These are phyloP conservation scores for Mucor racemosus DNA, from an alignment of 371 early-diverging fungal species.

Conservation along the genomic window DNA sequence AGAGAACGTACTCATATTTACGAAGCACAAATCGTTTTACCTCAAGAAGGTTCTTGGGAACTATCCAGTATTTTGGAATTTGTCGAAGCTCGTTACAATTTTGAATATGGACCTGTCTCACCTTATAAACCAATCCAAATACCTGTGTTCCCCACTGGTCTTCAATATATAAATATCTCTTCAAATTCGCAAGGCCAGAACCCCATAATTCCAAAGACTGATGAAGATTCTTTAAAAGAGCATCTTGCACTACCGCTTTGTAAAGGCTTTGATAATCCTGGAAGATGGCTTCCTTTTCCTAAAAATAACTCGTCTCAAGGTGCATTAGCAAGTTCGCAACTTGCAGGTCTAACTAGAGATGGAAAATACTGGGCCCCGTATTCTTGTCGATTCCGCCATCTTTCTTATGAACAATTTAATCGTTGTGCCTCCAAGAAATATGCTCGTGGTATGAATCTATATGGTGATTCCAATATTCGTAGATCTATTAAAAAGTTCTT, in stretches of 20 bases:
- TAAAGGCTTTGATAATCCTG: slow-evolving; percentile 39
- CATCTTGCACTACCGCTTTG: slow-evolving; percentile 54
- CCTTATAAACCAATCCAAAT: slow-evolving; percentile 40
- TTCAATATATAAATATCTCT: neutral
- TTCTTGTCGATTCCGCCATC: slow-evolving; percentile 45
- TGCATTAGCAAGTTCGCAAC: neutral
- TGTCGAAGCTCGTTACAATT: slow-evolving; percentile 53
- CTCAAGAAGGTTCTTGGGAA: slow-evolving; percentile 41
- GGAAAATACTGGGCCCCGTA: slow-evolving; percentile 57
- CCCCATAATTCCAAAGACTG: neutral
- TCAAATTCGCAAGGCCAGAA: neutral
- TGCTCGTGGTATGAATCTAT: slow-evolving; percentile 44
- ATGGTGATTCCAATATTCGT: slow-evolving; percentile 61
- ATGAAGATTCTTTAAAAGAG: slow-evolving; percentile 14
- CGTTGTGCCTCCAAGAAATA: slow-evolving; percentile 42
- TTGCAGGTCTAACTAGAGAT: slow-evolving; percentile 1
- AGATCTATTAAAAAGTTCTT: slow-evolving; percentile 55
- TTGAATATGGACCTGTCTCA: slow-evolving; percentile 47
- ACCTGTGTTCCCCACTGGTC: slow-evolving; percentile 25
- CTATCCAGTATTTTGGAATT: slow-evolving; percentile 47
- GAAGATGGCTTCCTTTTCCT: slow-evolving; percentile 52
- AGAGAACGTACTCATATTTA: slow-evolving; percentile 48
- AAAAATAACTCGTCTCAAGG: neutral
- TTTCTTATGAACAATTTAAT: slow-evolving; percentile 45
- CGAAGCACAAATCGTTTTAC: slow-evolving; percentile 44